Conservation (phyloP, 2,329 filamentous ascomycete species). For the Colletotrichum sp. region DNA sequence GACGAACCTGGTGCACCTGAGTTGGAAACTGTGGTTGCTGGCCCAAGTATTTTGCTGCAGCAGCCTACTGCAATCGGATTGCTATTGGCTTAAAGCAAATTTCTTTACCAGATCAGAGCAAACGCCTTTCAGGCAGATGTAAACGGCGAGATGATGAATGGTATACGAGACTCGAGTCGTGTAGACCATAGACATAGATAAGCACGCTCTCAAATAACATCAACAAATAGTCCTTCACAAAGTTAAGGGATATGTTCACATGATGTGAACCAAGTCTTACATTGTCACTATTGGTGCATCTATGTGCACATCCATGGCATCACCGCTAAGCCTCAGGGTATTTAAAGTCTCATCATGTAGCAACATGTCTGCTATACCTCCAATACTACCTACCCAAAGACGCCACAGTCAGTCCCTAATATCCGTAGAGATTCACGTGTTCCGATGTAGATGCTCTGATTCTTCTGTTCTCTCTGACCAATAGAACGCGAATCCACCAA, state of each 20-base stretch:
- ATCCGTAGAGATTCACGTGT: conserved; percentile 41
- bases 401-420: conserved; percentile 24
- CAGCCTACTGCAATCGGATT: background rate
- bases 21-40: background rate
- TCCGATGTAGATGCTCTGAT: conserved; percentile 36
- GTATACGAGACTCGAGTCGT: background rate
- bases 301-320: background rate
- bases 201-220: background rate
- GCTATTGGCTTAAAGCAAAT: background rate
- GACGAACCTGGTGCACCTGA: background rate
- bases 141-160: accelerated
- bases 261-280: accelerated
- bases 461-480: conserved; percentile 46
- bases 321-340: accelerated
- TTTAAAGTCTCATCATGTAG: background rate
- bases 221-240: background rate
- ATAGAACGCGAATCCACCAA: conserved; percentile 44
- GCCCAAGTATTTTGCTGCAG: background rate
- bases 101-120: background rate
- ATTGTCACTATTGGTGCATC: background rate
- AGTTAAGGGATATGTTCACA: accelerated
- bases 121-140: background rate
- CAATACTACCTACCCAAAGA: no score
- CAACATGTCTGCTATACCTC: accelerated
- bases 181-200: background rate